These are phyloP conservation scores for Aspergillus leporis DNA, from an alignment of 495 filamentous ascomycete species.

Conservation along the genomic window DNA sequence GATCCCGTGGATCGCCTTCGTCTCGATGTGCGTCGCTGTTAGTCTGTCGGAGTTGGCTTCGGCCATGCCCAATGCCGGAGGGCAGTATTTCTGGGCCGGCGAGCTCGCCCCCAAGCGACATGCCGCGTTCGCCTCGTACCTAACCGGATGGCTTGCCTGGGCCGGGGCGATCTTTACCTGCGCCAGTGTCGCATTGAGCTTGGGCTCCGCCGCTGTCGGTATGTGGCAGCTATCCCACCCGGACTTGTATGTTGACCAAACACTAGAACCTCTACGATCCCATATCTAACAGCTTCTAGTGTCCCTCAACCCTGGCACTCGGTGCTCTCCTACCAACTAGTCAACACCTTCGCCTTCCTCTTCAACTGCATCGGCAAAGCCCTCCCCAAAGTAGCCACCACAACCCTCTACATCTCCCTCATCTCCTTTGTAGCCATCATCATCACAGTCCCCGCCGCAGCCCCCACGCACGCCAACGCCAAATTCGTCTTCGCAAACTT, in stretches of 20 bases:
- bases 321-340: slow-evolving; percentile 45
- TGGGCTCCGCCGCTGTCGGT: slow-evolving; percentile 50
- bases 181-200: slow-evolving; percentile 52
- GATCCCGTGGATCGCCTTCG: slow-evolving; percentile 51
- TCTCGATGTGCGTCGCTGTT: slow-evolving; percentile 56
- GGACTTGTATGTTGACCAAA: slow-evolving; percentile 50
- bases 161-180: slow-evolving; percentile 55
- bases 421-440: slow-evolving; percentile 35
- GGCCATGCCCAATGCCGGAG: slow-evolving; percentile 57
- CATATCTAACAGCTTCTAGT: slow-evolving; percentile 20
- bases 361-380: slow-evolving; percentile 57
- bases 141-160: slow-evolving; percentile 57
- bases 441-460: slow-evolving; percentile 24
- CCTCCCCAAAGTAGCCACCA: slow-evolving; percentile 44
- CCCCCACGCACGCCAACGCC: slow-evolving; percentile 21
- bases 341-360: slow-evolving; percentile 53
- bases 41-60: slow-evolving; percentile 55
- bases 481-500: slow-evolving; percentile 29
- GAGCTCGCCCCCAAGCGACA: slow-evolving; percentile 49
- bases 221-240: slow-evolving; percentile 56
- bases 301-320: slow-evolving; percentile 54
- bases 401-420: slow-evolving; percentile 49
- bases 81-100: slow-evolving; percentile 61
- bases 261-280: too few relatives aligned
- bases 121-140: slow-evolving; percentile 49